Evolutionary conservation across 2,329 filamentous ascomycete species (phyloP).

Genomic region (Coniella lustricola): DNA sequence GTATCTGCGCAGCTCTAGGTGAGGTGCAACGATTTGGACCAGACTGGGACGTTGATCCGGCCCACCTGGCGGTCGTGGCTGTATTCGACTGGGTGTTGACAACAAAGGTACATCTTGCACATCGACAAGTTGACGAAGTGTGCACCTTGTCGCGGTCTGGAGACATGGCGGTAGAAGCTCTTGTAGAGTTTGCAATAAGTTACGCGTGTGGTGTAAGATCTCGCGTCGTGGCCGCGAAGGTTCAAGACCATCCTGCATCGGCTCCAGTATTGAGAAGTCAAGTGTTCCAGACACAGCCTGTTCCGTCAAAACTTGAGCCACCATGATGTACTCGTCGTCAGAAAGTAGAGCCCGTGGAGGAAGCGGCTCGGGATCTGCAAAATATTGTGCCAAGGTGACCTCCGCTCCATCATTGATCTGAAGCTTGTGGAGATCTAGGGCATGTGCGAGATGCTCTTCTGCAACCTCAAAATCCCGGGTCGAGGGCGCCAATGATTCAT

Average conservation of each 20-base stretch:
- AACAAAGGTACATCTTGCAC: constrained; percentile 50
- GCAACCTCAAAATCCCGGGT: constrained; percentile 40
- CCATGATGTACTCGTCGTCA: constrained; percentile 56
- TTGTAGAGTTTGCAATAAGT: constrained; percentile 42
- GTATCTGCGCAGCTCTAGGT: constrained; percentile 64
- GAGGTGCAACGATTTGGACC: constrained; percentile 60
- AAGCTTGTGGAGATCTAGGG: constrained; percentile 42
- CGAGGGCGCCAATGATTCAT: constrained; percentile 44
- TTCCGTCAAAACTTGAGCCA: constrained; percentile 65
- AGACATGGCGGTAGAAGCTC: constrained; percentile 39
- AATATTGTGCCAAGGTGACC: constrained; percentile 46
- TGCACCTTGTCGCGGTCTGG: constrained; percentile 33
- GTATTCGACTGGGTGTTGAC: constrained; percentile 44
- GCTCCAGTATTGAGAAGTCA: constrained; percentile 24
- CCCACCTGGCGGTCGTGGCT: constrained; percentile 37
- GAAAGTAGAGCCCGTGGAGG: constrained; percentile 36
- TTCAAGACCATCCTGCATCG: not conserved
- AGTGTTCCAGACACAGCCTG: constrained; percentile 53
- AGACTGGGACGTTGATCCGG: constrained; percentile 46
- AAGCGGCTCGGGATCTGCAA: constrained; percentile 52
- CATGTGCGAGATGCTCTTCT: constrained; percentile 40
- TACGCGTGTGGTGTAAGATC: constrained; percentile 36
- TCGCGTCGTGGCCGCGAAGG: constrained; percentile 27
- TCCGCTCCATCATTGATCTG: constrained; percentile 43
- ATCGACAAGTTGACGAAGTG: constrained; percentile 45